phyloP scores from a whole-genome alignment of 2,329 filamentous ascomycete species.

The Cercospora sp. region DNA sequence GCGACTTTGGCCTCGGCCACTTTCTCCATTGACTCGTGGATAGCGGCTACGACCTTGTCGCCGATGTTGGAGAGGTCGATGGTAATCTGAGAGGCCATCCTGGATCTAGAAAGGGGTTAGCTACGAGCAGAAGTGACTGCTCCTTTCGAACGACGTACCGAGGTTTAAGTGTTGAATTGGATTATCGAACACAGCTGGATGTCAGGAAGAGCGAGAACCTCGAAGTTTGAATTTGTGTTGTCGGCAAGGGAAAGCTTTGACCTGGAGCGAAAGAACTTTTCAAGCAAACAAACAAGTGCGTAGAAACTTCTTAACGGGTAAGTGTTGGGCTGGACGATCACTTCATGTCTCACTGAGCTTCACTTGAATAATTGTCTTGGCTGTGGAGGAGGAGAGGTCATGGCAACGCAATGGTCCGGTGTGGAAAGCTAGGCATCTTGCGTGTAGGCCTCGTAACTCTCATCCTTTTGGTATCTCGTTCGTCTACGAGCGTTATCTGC shows the following conservation, averaged over 20 bases:
- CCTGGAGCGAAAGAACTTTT: background rate
- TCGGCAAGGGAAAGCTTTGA: background rate
- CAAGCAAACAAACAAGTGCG: background rate
- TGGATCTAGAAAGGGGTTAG: background rate
- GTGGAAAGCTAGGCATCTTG: too few relatives aligned
- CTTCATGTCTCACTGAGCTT: background rate
- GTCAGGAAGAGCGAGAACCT: background rate
- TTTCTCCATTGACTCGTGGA: background rate
- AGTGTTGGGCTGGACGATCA: background rate
- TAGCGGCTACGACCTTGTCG: background rate
- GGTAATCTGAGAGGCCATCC: background rate
- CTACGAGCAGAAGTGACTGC: too few relatives aligned
- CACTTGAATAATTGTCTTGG: background rate
- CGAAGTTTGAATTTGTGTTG: background rate
- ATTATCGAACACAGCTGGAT: background rate
- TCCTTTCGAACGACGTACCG: background rate
- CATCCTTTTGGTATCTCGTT: too few relatives aligned
- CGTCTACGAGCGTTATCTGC: too few relatives aligned
- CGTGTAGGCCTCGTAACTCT: too few relatives aligned
- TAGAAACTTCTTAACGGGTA: background rate
- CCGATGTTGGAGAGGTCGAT: background rate
- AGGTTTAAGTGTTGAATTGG: background rate
- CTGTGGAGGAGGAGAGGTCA: too few relatives aligned
- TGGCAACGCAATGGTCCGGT: too few relatives aligned
- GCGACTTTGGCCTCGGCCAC: background rate